Evolutionary conservation across 1,284 basidiomycete genomes (phyloP).

Genomic region (Ustilago hordei): DNA sequence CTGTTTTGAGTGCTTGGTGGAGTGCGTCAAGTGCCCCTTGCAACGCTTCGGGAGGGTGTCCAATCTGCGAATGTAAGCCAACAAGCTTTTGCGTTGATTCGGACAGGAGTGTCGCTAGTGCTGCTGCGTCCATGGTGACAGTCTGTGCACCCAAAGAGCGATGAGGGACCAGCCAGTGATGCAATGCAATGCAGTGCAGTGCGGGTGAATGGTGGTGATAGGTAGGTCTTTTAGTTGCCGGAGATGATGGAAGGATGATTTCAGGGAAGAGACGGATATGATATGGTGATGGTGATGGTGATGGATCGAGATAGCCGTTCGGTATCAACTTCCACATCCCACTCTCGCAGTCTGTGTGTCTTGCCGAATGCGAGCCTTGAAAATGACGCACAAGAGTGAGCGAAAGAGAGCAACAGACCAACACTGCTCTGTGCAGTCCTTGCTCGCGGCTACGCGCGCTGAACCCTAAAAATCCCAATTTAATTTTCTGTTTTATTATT

Average conservation of each 20-base stretch:
- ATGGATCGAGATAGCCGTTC: not conserved
- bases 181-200: not conserved
- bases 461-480: slow-evolving; percentile 1
- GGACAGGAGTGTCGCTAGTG: slow-evolving; percentile 56
- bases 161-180: not conserved
- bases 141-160: slow-evolving; percentile 6
- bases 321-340: slow-evolving; percentile 8
- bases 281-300: slow-evolving; percentile 1
- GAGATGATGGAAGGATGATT: not conserved
- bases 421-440: slow-evolving; percentile 14
- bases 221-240: not conserved
- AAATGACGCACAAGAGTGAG: not conserved
- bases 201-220: not conserved
- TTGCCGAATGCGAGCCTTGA: slow-evolving; percentile 5
- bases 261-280: not conserved
- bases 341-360: not conserved
- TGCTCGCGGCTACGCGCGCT: slow-evolving; percentile 1
- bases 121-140: slow-evolving; percentile 58
- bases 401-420: slow-evolving; percentile 13
- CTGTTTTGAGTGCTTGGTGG: slow-evolving; percentile 59
- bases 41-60: slow-evolving; percentile 57
- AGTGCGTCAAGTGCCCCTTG: slow-evolving; percentile 57
- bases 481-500: not conserved
- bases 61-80: slow-evolving; percentile 58
- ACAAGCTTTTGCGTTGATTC: slow-evolving; percentile 57